phyloP scores from a whole-genome alignment of 2,329 filamentous ascomycete species.

The Monosporascus sp. region DNA sequence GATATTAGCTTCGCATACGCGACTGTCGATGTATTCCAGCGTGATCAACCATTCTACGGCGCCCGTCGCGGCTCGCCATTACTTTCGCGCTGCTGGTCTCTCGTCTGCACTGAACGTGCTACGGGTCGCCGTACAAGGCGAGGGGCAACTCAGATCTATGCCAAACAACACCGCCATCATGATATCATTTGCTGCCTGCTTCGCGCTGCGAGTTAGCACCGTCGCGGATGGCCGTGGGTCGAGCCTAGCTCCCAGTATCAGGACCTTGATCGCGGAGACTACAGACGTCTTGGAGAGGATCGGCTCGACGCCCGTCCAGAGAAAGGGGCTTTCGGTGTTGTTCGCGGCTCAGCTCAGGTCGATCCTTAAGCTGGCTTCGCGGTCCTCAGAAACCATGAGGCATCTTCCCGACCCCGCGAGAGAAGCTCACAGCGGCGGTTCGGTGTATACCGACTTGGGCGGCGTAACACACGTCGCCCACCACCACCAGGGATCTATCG shows the following conservation, averaged over 20 bases:
- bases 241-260: slow-evolving; percentile 56
- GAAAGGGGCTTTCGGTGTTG: slow-evolving; percentile 59
- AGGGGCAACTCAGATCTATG: slow-evolving; percentile 66
- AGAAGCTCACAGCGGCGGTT: slow-evolving; percentile 10
- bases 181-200: slow-evolving; percentile 71
- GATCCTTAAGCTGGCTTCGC: slow-evolving; percentile 33
- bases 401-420: slow-evolving; percentile 13
- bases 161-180: slow-evolving; percentile 75
- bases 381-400: slow-evolving; percentile 17
- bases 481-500: slow-evolving; percentile 6
- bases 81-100: slow-evolving; percentile 66
- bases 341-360: slow-evolving; percentile 53
- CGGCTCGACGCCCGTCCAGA: slow-evolving; percentile 58
- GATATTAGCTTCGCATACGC: slow-evolving; percentile 67
- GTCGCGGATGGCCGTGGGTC: slow-evolving; percentile 50
- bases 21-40: slow-evolving; percentile 67
- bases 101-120: slow-evolving; percentile 71
- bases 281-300: slow-evolving; percentile 65
- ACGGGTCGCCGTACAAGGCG: slow-evolving; percentile 67
- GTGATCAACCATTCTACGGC: slow-evolving; percentile 72
- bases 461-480: slow-evolving; percentile 12
- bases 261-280: slow-evolving; percentile 62
- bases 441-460: slow-evolving; percentile 14
- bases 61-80: slow-evolving; percentile 63
- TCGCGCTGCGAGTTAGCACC: slow-evolving; percentile 59